Evolutionary conservation across 2,329 filamentous ascomycete species (phyloP).

Genomic region (Aspergillus tanneri): DNA sequence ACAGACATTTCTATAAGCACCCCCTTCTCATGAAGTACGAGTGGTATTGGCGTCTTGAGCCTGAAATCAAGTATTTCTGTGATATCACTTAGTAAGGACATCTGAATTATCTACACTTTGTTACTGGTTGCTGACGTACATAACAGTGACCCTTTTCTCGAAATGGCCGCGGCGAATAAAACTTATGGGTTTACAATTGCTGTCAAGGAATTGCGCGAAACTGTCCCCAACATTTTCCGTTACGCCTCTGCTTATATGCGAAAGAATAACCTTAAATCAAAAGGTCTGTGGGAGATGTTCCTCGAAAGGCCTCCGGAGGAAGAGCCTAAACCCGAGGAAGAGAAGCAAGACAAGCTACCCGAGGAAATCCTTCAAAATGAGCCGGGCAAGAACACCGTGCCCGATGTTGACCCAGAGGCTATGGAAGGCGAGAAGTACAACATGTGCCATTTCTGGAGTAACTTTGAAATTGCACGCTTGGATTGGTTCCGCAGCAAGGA

Average conservation of each 20-base stretch:
- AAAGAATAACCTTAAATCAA: constrained; percentile 81
- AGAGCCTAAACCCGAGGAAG: constrained; percentile 57
- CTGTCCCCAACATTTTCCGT: constrained; percentile 96
- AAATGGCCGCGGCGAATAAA: constrained; percentile 93
- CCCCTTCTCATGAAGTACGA: constrained; percentile 93
- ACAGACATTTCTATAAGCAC: constrained; percentile 93
- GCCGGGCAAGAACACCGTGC: constrained; percentile 66
- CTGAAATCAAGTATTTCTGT: constrained; percentile 99
- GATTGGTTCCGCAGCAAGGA: constrained; percentile 97
- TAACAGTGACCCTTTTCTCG: constrained; percentile 81
- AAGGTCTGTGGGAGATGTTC: constrained; percentile 99
- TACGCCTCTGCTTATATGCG: constrained; percentile 98
- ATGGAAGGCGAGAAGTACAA: constrained; percentile 99
- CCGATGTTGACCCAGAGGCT: constrained; percentile 80
- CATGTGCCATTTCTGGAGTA: constrained; percentile 99
- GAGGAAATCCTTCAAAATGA: constrained; percentile 79
- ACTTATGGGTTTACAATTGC: constrained; percentile 99
- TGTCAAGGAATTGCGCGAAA: constrained; percentile 96
- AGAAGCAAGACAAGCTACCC: constrained; percentile 68
- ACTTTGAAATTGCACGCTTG: constrained; percentile 94
- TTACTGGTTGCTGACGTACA: constrained; percentile 30
- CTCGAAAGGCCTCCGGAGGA: constrained; percentile 65
- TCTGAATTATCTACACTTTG: constrained; percentile 4
- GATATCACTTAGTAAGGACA: constrained; percentile 89
- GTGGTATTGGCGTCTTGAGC: constrained; percentile 99